Conservation (phyloP, 148 eudicot genomes). For the Amaranthus palmeri region DNA sequence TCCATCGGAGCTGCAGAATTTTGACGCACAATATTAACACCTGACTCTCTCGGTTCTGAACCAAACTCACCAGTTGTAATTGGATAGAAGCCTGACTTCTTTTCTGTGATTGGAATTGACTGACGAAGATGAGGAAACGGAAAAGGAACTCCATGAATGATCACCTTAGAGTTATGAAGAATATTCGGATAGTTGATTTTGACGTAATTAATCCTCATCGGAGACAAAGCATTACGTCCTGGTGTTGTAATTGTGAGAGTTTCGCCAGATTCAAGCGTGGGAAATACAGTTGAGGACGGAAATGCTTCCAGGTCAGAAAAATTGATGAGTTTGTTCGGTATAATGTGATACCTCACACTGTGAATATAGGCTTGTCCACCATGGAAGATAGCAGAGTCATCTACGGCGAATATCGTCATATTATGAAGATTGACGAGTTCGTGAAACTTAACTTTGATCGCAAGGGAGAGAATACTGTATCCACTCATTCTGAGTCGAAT, state of each 20-base stretch:
- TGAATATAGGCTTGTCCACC: conserved; percentile 49
- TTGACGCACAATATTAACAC: conserved; percentile 2
- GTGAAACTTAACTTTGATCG: conserved; percentile 38
- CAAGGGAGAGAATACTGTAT: conserved; percentile 44
- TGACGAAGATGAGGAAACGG: conserved; percentile 62
- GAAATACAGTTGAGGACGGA: conserved; percentile 40
- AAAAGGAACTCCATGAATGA: conserved; percentile 54
- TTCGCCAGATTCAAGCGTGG: conserved; percentile 49
- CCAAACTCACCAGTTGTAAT: conserved; percentile 6
- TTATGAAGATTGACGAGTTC: conserved; percentile 36
- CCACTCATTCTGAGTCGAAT: conserved; percentile 39
- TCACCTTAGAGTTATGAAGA: conserved; percentile 59
- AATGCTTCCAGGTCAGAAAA: conserved; percentile 53
- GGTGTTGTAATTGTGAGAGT: conserved; percentile 51
- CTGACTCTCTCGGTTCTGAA: conserved; percentile 7
- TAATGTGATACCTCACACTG: conserved; percentile 53
- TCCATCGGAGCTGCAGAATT: conserved; percentile 14
- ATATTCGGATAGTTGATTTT: conserved; percentile 51
- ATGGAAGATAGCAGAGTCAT: conserved; percentile 43
- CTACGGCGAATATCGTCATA: conserved; percentile 49
- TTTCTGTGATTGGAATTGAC: conserved; percentile 6
- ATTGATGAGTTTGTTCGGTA: conserved; percentile 53
- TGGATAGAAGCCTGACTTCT: conserved; percentile 12
- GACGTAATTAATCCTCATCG: conserved; percentile 70
- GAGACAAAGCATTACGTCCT: conserved; percentile 42